Percentiles rank a stretch among this genome's conserved stretches.
Evolutionary conservation across 2,329 filamentous ascomycete species (phyloP).

Genomic region (Acrocalymma vagum): DNA sequence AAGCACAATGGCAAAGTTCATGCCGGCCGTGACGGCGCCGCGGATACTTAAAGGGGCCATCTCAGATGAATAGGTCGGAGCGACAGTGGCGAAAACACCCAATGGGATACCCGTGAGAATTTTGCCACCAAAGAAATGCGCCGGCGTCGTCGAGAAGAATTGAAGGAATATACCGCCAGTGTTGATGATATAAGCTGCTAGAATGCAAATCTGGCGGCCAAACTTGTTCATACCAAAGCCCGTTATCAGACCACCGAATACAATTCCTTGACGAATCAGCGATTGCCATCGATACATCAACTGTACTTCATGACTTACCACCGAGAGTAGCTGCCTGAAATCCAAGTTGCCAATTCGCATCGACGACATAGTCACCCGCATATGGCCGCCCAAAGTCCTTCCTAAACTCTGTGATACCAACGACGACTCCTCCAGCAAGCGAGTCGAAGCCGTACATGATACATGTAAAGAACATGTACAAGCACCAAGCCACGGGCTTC

Average conservation of each 20-base stretch:
- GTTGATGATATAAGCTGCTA: constrained; percentile 19
- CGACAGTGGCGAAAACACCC: constrained; percentile 20
- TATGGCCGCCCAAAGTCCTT: constrained; percentile 23
- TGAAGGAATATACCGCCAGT: constrained; percentile 26
- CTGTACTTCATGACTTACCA: constrained; percentile 14
- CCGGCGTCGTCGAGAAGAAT: constrained; percentile 19
- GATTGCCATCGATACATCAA: neutral
- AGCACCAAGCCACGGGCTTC: constrained; percentile 22
- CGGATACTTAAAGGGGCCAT: constrained; percentile 21
- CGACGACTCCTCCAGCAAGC: constrained; percentile 20
- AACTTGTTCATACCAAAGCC: constrained; percentile 17
- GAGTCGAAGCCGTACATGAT: constrained; percentile 26
- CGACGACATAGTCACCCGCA: constrained; percentile 21
- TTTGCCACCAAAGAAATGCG: constrained; percentile 22
- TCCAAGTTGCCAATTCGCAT: constrained; percentile 25
- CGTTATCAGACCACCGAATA: constrained; percentile 21
- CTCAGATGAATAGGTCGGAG: constrained; percentile 18
- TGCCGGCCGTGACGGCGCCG: constrained; percentile 20
- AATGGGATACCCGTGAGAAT: constrained; percentile 21
- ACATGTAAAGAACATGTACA: constrained; percentile 26
- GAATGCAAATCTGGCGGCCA: constrained; percentile 20
- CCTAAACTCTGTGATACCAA: constrained; percentile 19
- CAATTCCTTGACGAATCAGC: too few species aligned
- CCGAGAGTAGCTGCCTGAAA: constrained; percentile 23
- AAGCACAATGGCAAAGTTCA: constrained; percentile 25